Conservation (phyloP, 495 filamentous ascomycete genomes). For the Echria macrotheca region DNA sequence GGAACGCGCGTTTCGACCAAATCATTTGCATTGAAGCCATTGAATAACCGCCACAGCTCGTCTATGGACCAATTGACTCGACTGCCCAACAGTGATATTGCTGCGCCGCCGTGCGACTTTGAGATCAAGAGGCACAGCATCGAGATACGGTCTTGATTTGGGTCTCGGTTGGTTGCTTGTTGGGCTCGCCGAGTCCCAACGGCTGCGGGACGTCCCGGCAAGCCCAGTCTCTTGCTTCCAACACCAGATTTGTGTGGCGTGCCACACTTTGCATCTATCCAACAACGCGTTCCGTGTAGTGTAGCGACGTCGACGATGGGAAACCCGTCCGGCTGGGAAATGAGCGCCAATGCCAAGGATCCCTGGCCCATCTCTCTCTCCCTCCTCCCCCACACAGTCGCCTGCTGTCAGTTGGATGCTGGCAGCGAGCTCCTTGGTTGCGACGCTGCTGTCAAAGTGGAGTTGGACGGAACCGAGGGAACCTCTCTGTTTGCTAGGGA, state of each 20-base stretch:
- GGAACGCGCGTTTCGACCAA: too few relatives aligned
- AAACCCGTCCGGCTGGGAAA: not conserved
- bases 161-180: not conserved
- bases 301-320: too few relatives aligned
- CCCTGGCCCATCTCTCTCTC: not conserved
- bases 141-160: not conserved
- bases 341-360: not conserved
- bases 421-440: not conserved
- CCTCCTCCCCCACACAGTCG: not conserved
- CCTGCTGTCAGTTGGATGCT: not conserved
- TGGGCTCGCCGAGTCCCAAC: not conserved
- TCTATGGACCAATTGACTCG: not conserved
- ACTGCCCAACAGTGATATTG: not conserved
- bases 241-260: not conserved
- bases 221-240: not conserved
- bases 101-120: not conserved
- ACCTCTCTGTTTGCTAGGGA: not conserved
- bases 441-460: not conserved
- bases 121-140: not conserved
- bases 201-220: not conserved
- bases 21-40: too few relatives aligned
- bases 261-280: too few relatives aligned
- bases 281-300: too few relatives aligned
- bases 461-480: not conserved
- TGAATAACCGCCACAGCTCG: not conserved